Evolutionary conservation across 2,329 filamentous ascomycete species (phyloP).

Genomic region (Didymella sp.): DNA sequence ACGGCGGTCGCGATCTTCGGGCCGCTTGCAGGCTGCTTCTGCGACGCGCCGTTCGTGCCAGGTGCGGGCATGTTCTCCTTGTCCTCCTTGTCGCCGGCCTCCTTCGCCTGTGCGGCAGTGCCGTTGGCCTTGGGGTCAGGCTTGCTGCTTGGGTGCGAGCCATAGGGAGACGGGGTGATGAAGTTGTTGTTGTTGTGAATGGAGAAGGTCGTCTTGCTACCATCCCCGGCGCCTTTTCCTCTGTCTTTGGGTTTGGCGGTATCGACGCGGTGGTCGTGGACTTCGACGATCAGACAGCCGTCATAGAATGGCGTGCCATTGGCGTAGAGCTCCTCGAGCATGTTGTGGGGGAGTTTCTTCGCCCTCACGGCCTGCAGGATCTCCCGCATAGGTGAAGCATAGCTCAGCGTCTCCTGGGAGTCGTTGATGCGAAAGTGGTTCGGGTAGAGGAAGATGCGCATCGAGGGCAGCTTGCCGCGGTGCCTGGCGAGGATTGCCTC

Average conservation of each 20-base stretch:
- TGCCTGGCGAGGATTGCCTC: constrained; percentile 85
- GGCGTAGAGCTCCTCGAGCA: constrained; percentile 78
- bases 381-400: constrained; percentile 88
- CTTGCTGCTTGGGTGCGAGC: constrained; percentile 66
- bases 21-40: constrained; percentile 55
- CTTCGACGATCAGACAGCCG: constrained; percentile 86
- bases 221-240: constrained; percentile 59
- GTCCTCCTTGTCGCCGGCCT: constrained; percentile 45
- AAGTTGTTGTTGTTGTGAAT: constrained; percentile 93
- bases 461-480: constrained; percentile 73
- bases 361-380: constrained; percentile 77
- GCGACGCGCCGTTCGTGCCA: constrained; percentile 51
- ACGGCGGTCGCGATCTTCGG: constrained; percentile 77
- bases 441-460: constrained; percentile 84
- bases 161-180: constrained; percentile 86
- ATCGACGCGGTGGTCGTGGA: constrained; percentile 85
- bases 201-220: constrained; percentile 73
- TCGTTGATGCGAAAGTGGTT: constrained; percentile 84
- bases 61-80: constrained; percentile 67
- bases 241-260: constrained; percentile 63
- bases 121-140: constrained; percentile 34
- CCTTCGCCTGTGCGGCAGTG: constrained; percentile 33
- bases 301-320: constrained; percentile 85
- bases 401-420: constrained; percentile 89
- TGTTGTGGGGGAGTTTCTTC: constrained; percentile 85